Evolutionary conservation across 78 protist species (phyloP).

Genomic region (Emiliania huxleyi): DNA sequence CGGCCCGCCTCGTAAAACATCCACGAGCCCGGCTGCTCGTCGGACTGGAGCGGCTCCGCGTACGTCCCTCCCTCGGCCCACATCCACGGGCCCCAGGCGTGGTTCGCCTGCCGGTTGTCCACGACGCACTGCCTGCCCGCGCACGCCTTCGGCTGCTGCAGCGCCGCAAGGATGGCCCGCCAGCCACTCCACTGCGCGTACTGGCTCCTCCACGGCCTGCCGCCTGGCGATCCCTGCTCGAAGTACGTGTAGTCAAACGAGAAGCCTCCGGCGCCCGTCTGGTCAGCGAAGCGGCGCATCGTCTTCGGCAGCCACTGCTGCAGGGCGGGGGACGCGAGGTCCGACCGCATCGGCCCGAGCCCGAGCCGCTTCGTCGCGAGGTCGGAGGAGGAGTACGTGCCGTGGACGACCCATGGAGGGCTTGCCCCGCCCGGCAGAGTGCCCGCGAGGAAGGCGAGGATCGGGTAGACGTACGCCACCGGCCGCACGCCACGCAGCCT

Average conservation of each 20-base stretch:
- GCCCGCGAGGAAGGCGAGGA: constrained; percentile 3
- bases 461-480: constrained; percentile 3
- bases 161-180: not conserved
- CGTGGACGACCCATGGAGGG: not conserved
- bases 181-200: not conserved
- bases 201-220: no score
- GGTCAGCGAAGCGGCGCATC: not conserved
- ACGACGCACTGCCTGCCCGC: not conserved
- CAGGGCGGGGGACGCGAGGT: not conserved
- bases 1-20: not conserved
- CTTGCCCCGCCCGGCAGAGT: not conserved
- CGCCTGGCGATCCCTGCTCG: not conserved
- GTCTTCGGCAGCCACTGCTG: not conserved
- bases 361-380: not conserved
- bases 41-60: not conserved
- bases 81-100: constrained; percentile 49
- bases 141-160: not conserved
- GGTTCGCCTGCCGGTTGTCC: constrained; percentile 29
- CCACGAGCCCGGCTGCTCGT: constrained; percentile 1
- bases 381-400: not conserved
- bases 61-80: not conserved
- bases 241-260: not conserved
- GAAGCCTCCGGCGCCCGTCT: not conserved
- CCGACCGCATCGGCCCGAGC: not conserved
- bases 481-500: not conserved